Evolutionary conservation across 163 green algal species (phyloP), one percentile per base, ranked within the genome.

Genomic region (Coccomyxa subellipsoidea): DNA sequence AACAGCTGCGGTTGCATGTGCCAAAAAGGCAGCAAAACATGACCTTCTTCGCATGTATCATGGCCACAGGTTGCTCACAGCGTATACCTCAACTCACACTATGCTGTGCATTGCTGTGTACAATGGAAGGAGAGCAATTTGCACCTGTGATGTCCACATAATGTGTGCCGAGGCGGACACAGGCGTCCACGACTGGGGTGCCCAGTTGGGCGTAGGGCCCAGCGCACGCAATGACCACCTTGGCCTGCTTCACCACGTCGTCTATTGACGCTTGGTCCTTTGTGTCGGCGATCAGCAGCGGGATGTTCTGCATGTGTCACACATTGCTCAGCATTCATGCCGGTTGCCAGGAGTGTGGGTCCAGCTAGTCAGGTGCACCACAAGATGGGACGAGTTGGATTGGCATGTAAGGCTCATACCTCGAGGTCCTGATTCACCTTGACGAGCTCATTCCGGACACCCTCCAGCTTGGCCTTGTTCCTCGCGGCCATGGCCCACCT

Each of bases 121-220:
- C n/a, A n/a, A n/a, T n/a, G n/a, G n/a, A n/a, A 1, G 3, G 27
- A n/a, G 66, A 23, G n/a, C 66, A 35, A 18, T 18, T 23, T 23
- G 27, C 70, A 92, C 94, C 95, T 79, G 94, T 95, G 72, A 97
- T 93, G 84, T 98, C 96, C 21, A 88, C 91, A 81, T 98, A 98
- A 85, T 98, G 90, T 8, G 92, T 95, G 37, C 87, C 87, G 9
- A 87, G 81, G 32, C 84, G 54, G 54, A 98, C 87, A 36, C 90
- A 92, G 9, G 94, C 91, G 5, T 89, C 90, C 38, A 94, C 88
- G 36, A 94, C 53, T 0, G 85, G 86, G 1, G 80, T 89, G 21
- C 90, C 91, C 1, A 88, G 12, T 39, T 91, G 91, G 34, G 86
- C 69, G 78, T 93, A 98, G 9, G 95, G 95, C 2, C 95, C 95